Evolutionary conservation across 768 basidiomycete genomes (phyloP).

Genomic region (Leccinellum rugosiceps): DNA sequence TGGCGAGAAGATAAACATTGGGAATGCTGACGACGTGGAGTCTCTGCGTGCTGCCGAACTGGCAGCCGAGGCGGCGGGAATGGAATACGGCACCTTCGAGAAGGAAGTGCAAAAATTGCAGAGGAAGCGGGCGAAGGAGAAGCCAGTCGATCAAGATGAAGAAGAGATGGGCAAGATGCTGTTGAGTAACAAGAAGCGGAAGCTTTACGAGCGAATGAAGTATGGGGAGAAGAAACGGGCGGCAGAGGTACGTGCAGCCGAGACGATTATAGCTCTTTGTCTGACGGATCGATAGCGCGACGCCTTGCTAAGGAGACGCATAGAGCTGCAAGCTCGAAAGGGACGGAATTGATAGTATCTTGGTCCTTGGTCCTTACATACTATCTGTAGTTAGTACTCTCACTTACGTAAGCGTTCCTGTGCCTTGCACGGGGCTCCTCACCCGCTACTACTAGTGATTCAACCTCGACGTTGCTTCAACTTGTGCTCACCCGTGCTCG

Average conservation of each 20-base stretch:
- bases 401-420: not conserved
- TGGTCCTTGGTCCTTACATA: not conserved
- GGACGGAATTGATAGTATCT: not conserved
- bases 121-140: slow-evolving; percentile 38
- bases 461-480: not conserved
- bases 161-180: slow-evolving; percentile 96
- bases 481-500: slow-evolving; percentile 2
- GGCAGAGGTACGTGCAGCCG: slow-evolving; percentile 61
- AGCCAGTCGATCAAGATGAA: slow-evolving; percentile 44
- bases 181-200: slow-evolving; percentile 93
- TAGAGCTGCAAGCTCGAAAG: slow-evolving; percentile 46
- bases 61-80: slow-evolving; percentile 84
- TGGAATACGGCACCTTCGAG: slow-evolving; percentile 78
- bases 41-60: slow-evolving; percentile 84
- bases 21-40: slow-evolving; percentile 52
- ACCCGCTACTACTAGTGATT: not conserved
- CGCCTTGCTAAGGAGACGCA: slow-evolving; percentile 57
- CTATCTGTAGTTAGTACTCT: not conserved
- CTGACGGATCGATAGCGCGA: slow-evolving; percentile 46
- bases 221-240: slow-evolving; percentile 74
- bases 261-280: not conserved
- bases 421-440: not conserved
- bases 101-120: slow-evolving; percentile 63
- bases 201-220: slow-evolving; percentile 93
- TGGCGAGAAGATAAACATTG: slow-evolving; percentile 31